Conservation (phyloP, 257 asterid species). For the Lycium barbarum region DNA sequence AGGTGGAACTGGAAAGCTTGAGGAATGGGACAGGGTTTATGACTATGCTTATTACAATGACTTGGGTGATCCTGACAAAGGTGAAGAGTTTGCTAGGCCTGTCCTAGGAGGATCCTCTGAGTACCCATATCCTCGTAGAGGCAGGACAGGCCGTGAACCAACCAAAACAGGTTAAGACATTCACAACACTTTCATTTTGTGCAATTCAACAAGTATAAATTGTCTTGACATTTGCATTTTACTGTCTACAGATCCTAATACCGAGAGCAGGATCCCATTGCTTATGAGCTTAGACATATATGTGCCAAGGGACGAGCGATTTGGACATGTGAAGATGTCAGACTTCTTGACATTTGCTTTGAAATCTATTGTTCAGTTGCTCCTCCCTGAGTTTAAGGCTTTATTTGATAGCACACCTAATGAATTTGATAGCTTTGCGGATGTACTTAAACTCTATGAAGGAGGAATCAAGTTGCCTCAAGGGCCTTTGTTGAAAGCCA, state of each 20-base stretch:
- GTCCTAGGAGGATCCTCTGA: slow-evolving; percentile 46
- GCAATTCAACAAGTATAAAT: not conserved
- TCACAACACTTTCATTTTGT: not conserved
- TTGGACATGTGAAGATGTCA: slow-evolving; percentile 46
- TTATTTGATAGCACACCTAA: slow-evolving; percentile 33
- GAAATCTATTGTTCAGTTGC: slow-evolving; percentile 37
- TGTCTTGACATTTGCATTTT: not conserved
- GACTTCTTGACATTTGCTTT: slow-evolving; percentile 37
- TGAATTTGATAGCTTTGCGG: slow-evolving; percentile 42
- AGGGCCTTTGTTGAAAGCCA: slow-evolving; percentile 26
- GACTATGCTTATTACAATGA: slow-evolving; percentile 53
- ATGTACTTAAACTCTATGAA: slow-evolving; percentile 37
- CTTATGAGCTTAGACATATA: slow-evolving; percentile 37
- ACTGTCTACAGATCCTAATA: slow-evolving; percentile 36
- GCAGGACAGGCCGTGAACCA: slow-evolving; percentile 32
- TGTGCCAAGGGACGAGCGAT: slow-evolving; percentile 50
- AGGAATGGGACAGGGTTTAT: slow-evolving; percentile 56
- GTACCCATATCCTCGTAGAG: slow-evolving; percentile 38
- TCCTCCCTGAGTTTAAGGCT: slow-evolving; percentile 38
- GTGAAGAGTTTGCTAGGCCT: slow-evolving; percentile 33
- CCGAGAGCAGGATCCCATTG: slow-evolving; percentile 41
- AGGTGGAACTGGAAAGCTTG: slow-evolving; percentile 42
- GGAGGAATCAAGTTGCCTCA: slow-evolving; percentile 39
- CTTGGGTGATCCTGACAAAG: slow-evolving; percentile 49
- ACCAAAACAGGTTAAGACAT: slow-evolving; percentile 29